These are phyloP conservation scores for Trichomonas vaginalis DNA, from an alignment of 208 protist genomes.

Conservation along the genomic window DNA sequence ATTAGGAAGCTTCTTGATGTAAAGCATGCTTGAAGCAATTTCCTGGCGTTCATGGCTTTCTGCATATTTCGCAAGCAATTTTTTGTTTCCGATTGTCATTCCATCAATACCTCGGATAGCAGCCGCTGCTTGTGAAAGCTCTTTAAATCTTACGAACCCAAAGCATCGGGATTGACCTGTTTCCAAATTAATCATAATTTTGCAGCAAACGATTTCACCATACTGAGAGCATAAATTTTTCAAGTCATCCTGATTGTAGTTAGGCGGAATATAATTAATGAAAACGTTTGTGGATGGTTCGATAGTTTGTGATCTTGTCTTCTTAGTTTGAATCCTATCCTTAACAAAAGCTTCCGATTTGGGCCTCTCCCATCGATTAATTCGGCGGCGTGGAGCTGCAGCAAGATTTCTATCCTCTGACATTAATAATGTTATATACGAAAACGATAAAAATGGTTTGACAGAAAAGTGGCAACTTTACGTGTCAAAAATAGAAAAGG, in stretches of 20 bases:
- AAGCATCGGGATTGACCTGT: constrained; percentile 11
- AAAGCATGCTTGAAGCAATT: not conserved
- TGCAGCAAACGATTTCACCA: not conserved
- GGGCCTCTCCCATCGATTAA: not conserved
- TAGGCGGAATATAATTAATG: not conserved
- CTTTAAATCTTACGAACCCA: not conserved
- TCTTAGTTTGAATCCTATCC: not conserved
- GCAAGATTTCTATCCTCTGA: not conserved
- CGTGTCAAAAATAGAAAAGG: too few species aligned
- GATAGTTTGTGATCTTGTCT: not conserved
- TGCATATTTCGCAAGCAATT: not conserved
- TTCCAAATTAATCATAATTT: constrained; percentile 12
- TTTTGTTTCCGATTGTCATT: not conserved
- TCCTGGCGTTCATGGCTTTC: not conserved
- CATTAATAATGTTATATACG: not conserved
- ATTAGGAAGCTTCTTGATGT: not conserved
- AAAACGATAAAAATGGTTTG: not conserved
- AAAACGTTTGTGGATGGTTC: constrained; percentile 12
- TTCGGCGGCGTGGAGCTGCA: not conserved
- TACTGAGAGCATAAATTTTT: not conserved
- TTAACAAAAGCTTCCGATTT: not conserved
- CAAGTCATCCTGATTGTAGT: not conserved
- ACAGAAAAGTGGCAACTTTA: too few species aligned
- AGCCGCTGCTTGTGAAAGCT: not conserved
- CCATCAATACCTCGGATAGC: not conserved